Evolutionary conservation across 1,284 basidiomycete genomes (phyloP).

Genomic region (Taiwanofungus camphoratus): DNA sequence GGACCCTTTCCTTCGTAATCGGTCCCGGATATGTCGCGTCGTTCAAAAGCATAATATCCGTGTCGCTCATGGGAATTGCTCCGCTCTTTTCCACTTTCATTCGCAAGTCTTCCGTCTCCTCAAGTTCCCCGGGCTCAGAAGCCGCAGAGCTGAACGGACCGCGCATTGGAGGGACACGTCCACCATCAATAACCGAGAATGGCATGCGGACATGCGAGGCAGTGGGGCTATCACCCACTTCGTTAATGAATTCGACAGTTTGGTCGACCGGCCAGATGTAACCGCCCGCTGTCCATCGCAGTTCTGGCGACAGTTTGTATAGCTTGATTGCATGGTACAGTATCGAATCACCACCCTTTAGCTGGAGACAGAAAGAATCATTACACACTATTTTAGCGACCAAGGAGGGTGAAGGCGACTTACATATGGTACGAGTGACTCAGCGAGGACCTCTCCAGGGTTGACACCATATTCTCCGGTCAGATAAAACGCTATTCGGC

Average conservation of each 20-base stretch:
- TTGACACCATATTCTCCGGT: constrained; percentile 67
- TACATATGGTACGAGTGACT: constrained; percentile 64
- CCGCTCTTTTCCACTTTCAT: constrained; percentile 60
- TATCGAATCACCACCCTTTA: constrained; percentile 71
- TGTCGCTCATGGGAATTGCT: constrained; percentile 54
- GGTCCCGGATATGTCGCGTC: constrained; percentile 40
- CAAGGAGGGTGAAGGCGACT: constrained; percentile 32
- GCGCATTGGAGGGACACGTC: constrained; percentile 30
- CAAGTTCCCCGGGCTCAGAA: constrained; percentile 29
- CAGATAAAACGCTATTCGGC: constrained; percentile 66
- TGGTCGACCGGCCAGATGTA: constrained; percentile 74
- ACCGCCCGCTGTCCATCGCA: constrained; percentile 75
- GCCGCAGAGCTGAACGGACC: constrained; percentile 37
- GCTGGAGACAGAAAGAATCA: constrained; percentile 34
- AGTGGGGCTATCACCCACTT: constrained; percentile 35
- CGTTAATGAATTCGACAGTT: constrained; percentile 55
- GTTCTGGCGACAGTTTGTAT: constrained; percentile 66
- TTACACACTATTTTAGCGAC: not conserved
- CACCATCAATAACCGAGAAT: constrained; percentile 29
- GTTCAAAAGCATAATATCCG: constrained; percentile 56
- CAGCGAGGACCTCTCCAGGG: constrained; percentile 63
- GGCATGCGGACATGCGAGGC: constrained; percentile 26
- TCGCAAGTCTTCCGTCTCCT: constrained; percentile 41
- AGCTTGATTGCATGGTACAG: constrained; percentile 71
- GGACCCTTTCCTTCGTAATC: constrained; percentile 62